phyloP scores from a whole-genome alignment of 1,284 basidiomycete species.

The Neonothopanus nambi region DNA sequence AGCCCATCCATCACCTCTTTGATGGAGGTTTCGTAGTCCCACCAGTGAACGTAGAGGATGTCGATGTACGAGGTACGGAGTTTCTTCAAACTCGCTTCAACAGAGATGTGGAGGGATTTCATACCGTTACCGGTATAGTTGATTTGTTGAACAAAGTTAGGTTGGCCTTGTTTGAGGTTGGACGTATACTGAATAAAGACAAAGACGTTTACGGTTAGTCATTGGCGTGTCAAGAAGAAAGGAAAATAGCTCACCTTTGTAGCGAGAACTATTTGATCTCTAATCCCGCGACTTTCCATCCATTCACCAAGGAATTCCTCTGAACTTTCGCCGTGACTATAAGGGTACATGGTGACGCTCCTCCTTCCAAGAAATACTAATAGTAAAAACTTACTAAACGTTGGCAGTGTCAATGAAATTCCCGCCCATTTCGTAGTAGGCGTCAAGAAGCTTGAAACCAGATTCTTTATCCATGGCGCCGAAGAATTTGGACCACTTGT shows the following conservation, averaged over 20 bases:
- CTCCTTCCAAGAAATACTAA: background rate
- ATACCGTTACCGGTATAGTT: constrained; percentile 36
- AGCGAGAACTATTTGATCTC: constrained; percentile 56
- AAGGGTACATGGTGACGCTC: background rate
- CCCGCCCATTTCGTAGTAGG: constrained; percentile 47
- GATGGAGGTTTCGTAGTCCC: too few species aligned
- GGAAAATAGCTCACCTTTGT: constrained; percentile 42
- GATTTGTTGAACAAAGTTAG: constrained; percentile 20
- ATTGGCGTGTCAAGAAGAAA: too few species aligned
- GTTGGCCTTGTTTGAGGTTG: background rate
- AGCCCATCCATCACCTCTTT: too few species aligned
- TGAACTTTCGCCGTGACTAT: constrained; percentile 49
- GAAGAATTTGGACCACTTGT: constrained; percentile 28
- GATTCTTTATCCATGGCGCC: constrained; percentile 44
- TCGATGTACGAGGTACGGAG: too few species aligned
- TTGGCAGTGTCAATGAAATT: constrained; percentile 59
- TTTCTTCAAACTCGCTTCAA: too few species aligned
- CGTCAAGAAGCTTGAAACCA: constrained; percentile 51
- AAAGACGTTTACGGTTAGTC: too few species aligned
- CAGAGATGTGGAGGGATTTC: constrained; percentile 31
- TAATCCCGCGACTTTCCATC: constrained; percentile 47
- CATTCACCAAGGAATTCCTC: constrained; percentile 61
- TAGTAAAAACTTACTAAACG: constrained; percentile 36
- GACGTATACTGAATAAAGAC: too few species aligned
- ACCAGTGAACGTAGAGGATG: too few species aligned